A percentile compares a stretch with the other conserved stretches of the same genome.
These are phyloP conservation scores for Solanum paucissectum DNA, from an alignment of 257 asterid genomes.

Conservation along the genomic window DNA sequence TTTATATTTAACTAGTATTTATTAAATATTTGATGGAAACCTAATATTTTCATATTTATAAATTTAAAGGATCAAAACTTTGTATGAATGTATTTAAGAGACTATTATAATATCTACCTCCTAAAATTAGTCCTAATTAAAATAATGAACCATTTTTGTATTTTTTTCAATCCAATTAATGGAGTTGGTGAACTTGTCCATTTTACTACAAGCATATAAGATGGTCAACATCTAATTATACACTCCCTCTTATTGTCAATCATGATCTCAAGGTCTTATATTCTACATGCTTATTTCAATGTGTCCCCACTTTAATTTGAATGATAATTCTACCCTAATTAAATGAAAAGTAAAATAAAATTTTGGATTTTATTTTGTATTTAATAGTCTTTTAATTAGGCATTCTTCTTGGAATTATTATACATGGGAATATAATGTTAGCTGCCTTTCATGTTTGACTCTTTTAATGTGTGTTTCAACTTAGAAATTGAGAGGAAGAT, in stretches of 20 bases:
- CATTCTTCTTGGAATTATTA: neutral
- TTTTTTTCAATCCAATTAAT: neutral
- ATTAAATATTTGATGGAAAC: neutral
- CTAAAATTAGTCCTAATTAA: neutral
- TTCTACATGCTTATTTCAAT: neutral
- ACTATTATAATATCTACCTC: neutral
- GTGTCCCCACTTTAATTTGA: neutral
- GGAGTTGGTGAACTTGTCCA: neutral
- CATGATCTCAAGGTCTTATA: neutral
- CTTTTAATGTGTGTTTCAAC: neutral
- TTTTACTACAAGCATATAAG: neutral
- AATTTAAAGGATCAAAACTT: neutral
- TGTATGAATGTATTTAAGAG: neutral
- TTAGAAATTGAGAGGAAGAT: neutral
- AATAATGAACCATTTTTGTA: neutral
- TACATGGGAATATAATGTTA: neutral
- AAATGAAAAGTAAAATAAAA: neutral
- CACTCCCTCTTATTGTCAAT: neutral
- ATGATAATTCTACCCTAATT: neutral
- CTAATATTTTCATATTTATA: neutral
- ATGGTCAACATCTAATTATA: neutral
- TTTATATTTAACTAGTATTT: neutral
- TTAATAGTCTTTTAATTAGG: neutral
- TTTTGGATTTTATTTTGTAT: neutral
- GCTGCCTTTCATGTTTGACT: neutral